Evolutionary conservation across 2,329 filamentous ascomycete genomes (phyloP), one percentile per base, ranked within the genome.

Genomic region (Beauveria brongniartii): DNA sequence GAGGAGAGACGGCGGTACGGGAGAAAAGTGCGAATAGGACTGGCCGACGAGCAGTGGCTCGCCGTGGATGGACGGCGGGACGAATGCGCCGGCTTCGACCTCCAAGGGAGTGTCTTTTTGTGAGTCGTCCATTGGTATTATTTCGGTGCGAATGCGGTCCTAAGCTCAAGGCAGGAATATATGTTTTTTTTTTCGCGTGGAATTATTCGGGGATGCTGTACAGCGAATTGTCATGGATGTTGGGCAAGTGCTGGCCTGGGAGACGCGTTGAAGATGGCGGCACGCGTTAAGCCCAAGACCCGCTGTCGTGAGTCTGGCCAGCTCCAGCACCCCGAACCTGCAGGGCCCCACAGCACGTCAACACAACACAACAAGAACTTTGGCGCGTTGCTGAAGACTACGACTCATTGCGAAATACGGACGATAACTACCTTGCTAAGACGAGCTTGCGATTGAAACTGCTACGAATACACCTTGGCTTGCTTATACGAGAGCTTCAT

Each of bases 1-100:
- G 24, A 80, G 80, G 57, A 91, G 82, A n/a, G 75, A 72, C 0
- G 81, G 70, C 1, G 90, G 90, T 1, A 90, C 79, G 18, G 83
- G 78, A 0, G 89, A 90, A 77, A 86, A 90, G 74, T 92, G 82
- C 12, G 83, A 80, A 76, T 90, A 91, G 46, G 88, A 87, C 52
- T 80, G 79, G 70, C 89, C 89, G 46, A 79, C 71, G 67, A 89
- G 76, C 63, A 92, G 80, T 44, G 75, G 71, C 20, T 75, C 60
- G 51, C 71, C 69, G 73, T 88, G 75, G 67, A 92, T 80, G 18
- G 88, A 92, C 7, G 90, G 89, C 16, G 89, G 88, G 64, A 89
- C 75, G 74, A 88, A 91, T 63, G 71, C 66, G 64, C 65, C 65
- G 40, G 66, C 44, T 50, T 64, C 63, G 46, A 56, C 26, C 54